Evolutionary conservation across 2,329 filamentous ascomycete species (phyloP), one percentile per base, ranked within the genome.

Genomic region (Colletotrichum somersetense): DNA sequence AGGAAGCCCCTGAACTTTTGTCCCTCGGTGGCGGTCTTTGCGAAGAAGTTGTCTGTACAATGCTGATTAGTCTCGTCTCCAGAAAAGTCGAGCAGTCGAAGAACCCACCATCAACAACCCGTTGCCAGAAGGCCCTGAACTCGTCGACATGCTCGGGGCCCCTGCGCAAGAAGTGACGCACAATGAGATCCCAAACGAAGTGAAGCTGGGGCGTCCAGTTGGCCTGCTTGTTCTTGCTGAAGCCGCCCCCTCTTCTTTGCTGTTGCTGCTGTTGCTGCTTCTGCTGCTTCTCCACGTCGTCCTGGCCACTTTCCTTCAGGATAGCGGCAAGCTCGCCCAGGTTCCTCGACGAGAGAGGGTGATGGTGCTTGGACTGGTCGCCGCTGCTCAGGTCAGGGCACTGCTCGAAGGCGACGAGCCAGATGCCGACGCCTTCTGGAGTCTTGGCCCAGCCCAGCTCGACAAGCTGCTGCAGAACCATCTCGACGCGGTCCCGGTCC

Each of bases 1-100:
- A 95, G 90, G 82, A 98, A 96, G 0, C 96, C 96, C 81, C 94
- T 95, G 77, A 94, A 94, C 81, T 98, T 98, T 67, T 97, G 92
- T 76, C 95, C 94, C 55, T 95, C 91, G 1, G 95, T 97, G 10
- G 95, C 92, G 14, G 89, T 90, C 68, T 92, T 89, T 7, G 93
- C 92, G 79, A 98, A 98, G 4, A 98, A 87, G 11, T 93, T 92
- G 79, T 96, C 93, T 96, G 74, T 0, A 26, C 59, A 11, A 30
- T 57, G 2, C 55, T 61, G 50, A 76, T 81, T 74, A 84, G 76
- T 55, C 33, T 7, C n/a, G 38, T 1, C 1, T 40, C 44, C 7
- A 46, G 2, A 69, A 48, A 18, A 44, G 3, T 3, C 52, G 11
- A 30, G 2, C 18, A 26, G 20, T 40, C 12, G 2, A 38, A 7